phyloP scores from a whole-genome alignment of 257 asterid genomes.

The Scutellaria baicalensis region DNA sequence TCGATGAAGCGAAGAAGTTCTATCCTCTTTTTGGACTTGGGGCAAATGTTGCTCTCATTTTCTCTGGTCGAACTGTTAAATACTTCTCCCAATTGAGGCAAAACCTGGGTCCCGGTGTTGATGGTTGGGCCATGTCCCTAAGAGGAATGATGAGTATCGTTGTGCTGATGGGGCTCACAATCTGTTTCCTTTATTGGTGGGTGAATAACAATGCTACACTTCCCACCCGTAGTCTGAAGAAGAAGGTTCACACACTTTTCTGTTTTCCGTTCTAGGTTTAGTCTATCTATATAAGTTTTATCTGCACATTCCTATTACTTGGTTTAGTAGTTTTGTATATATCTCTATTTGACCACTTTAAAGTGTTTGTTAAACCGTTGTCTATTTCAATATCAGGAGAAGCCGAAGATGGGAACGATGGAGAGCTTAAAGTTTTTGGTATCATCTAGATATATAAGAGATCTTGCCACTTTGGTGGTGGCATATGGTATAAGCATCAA shows the following conservation, averaged over 20 bases:
- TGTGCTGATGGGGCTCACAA: constrained; percentile 66
- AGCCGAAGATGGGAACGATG: constrained; percentile 93
- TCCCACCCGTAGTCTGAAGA: constrained; percentile 81
- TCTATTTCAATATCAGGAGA: constrained; percentile 46
- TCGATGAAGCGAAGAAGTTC: constrained; percentile 91
- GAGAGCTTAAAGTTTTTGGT: constrained; percentile 93
- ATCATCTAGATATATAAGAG: constrained; percentile 78
- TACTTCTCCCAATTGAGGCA: constrained; percentile 89
- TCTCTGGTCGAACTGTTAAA: constrained; percentile 97
- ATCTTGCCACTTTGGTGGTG: constrained; percentile 92
- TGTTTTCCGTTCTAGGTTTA: neutral
- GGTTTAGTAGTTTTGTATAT: neutral
- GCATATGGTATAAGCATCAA: constrained; percentile 98
- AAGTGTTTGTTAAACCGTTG: neutral
- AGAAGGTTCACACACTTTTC: constrained; percentile 58
- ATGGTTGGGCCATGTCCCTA: constrained; percentile 98
- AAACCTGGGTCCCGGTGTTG: constrained; percentile 87
- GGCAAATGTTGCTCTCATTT: constrained; percentile 88
- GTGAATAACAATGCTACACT: constrained; percentile 71
- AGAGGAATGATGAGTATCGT: constrained; percentile 97
- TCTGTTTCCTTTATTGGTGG: constrained; percentile 95
- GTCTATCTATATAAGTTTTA: neutral
- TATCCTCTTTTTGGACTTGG: constrained; percentile 98
- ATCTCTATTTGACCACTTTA: neutral
- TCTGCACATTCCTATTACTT: neutral